phyloP scores from a whole-genome alignment of 2,329 filamentous ascomycete species.

The Phaeosphaeriaceae sp. region DNA sequence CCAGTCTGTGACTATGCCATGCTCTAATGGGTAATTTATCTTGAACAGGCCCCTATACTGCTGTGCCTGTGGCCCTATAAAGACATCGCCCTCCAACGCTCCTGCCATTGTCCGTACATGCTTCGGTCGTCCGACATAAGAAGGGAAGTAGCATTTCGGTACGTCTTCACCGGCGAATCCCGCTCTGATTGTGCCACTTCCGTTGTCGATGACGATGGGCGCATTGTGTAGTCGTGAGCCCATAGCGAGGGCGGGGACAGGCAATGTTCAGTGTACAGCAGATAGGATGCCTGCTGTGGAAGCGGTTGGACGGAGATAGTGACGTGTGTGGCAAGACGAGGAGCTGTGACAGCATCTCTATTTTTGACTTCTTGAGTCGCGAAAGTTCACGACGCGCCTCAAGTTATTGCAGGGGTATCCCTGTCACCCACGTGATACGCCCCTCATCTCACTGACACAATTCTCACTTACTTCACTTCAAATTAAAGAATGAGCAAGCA shows the following conservation, averaged over 20 bases:
- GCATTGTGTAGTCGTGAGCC: constrained; percentile 87
- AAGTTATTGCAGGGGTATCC: constrained; percentile 32
- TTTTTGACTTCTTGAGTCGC: constrained; percentile 34
- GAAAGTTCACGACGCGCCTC: constrained; percentile 41
- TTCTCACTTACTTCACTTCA: no score
- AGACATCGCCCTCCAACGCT: constrained; percentile 93
- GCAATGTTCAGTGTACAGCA: background rate
- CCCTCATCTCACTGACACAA: background rate
- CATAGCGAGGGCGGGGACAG: constrained; percentile 52
- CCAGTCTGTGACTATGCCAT: constrained; percentile 99
- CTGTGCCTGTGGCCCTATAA: constrained; percentile 91
- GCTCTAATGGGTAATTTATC: constrained; percentile 93
- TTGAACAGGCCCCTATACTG: constrained; percentile 92
- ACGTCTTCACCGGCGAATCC: constrained; percentile 96
- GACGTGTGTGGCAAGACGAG: constrained; percentile 7
- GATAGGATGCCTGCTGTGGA: background rate
- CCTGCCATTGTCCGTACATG: constrained; percentile 95
- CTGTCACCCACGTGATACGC: constrained; percentile 36
- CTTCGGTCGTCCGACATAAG: constrained; percentile 95
- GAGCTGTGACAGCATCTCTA: constrained; percentile 29
- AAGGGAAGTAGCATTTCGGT: constrained; percentile 96
- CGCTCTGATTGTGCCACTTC: constrained; percentile 94
- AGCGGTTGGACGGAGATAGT: background rate
- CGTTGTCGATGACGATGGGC: constrained; percentile 98
- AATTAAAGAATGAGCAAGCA: no score